A percentile compares a stretch with the other conserved stretches of the same genome.
These are phyloP conservation scores for Arctium minus DNA, from an alignment of 129 eudicot species.

Conservation along the genomic window DNA sequence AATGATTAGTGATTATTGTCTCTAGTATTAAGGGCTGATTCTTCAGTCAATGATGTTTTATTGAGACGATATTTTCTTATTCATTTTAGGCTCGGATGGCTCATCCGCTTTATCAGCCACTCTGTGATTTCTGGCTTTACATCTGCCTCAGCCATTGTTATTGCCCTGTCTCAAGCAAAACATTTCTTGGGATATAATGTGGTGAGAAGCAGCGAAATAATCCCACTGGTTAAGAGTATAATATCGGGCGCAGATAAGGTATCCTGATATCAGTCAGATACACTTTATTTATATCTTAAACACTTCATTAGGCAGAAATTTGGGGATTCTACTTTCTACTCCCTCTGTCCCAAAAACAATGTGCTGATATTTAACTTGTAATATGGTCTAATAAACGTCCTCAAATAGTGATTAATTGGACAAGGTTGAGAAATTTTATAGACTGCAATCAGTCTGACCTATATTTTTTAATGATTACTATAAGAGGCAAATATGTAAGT, in stretches of 20 bases:
- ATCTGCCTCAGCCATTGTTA: constrained; percentile 91
- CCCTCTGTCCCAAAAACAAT: neutral
- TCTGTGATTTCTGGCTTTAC: constrained; percentile 99
- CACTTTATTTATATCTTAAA: neutral
- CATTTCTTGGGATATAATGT: constrained; percentile 85
- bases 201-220: constrained; percentile 77
- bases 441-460: neutral
- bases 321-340: neutral
- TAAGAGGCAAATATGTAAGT: neutral
- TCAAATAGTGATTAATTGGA: neutral
- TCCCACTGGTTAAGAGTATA: constrained; percentile 81
- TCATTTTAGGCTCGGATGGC: constrained; percentile 88
- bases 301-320: neutral
- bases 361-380: neutral
- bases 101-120: constrained; percentile 94
- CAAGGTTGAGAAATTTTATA: neutral
- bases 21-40: neutral
- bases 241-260: constrained; percentile 76
- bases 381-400: neutral
- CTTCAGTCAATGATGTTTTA: neutral
- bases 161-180: constrained; percentile 97
- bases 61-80: neutral
- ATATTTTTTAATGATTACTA: neutral
- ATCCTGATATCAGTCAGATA: neutral
- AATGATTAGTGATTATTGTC: neutral